Evolutionary conservation across 371 early-diverging fungal genomes (phyloP).

Genomic region (Apophysomyces trapeziformis): DNA sequence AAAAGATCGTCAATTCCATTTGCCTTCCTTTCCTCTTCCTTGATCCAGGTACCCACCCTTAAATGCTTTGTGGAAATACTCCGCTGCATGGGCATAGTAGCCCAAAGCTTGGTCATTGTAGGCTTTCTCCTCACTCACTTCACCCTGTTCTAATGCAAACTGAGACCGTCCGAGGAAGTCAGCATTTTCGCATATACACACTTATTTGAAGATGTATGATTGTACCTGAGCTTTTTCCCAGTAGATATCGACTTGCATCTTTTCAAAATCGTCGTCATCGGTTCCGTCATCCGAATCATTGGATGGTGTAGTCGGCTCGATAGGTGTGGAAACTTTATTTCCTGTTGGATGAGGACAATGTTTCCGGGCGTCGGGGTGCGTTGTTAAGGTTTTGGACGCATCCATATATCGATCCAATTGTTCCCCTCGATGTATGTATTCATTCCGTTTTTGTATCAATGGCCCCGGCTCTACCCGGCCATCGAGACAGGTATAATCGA

Average conservation of each 20-base stretch:
- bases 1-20: too few species aligned
- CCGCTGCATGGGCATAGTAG: slow-evolving; percentile 53
- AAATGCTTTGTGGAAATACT: slow-evolving; percentile 42
- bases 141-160: slow-evolving; percentile 43
- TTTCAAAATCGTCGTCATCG: slow-evolving; percentile 29
- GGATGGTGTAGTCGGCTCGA: slow-evolving; percentile 9
- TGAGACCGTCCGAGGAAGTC: neutral
- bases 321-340: slow-evolving; percentile 21
- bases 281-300: neutral
- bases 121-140: slow-evolving; percentile 43
- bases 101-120: slow-evolving; percentile 47
- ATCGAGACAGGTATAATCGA: neutral
- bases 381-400: neutral
- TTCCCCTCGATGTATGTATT: slow-evolving; percentile 42
- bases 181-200: neutral
- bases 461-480: slow-evolving; percentile 27
- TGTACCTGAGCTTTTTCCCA: slow-evolving; percentile 45
- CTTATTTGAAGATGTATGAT: too few species aligned
- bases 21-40: too few species aligned
- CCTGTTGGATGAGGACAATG: slow-evolving; percentile 19
- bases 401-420: slow-evolving; percentile 37
- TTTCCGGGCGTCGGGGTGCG: slow-evolving; percentile 32
- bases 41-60: slow-evolving; percentile 25
- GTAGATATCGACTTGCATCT: slow-evolving; percentile 30
- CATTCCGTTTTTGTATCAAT: slow-evolving; percentile 41